Evolutionary conservation across 257 asterid species (phyloP), one percentile per base, ranked within the genome.

Genomic region (Sherardia arvensis): DNA sequence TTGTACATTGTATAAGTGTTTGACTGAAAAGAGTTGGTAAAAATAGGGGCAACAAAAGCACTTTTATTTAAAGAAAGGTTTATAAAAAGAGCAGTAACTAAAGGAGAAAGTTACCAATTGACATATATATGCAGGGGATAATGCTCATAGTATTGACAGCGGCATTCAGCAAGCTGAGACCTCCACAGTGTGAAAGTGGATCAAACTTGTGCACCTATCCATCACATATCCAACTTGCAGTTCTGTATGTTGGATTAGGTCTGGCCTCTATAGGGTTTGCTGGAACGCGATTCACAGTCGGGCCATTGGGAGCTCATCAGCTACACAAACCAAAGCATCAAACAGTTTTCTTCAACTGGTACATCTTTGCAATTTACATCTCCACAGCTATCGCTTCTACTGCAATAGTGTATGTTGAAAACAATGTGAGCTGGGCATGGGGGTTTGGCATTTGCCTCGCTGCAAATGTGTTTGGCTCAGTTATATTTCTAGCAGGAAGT

Each of bases 261-360:
- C 66, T 78, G 14, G 77, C 72, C 30, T 67, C 74, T 15, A 7
- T 74, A 17, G 82, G 82, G 9, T 14, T 73, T 17, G 79, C 69
- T 1, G 82, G 82, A 12, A 67, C 77, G 18, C 77, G 79, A 25
- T 78, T 53, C 71, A 78, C 79, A 0, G 45, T 74, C 18, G 74
- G 68, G 26, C 49, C 82, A 45, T 43, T 78, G 77, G 82, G 82
- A 33, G 82, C 79, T 21, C 51, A 71, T 36, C 82, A 78, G 49
- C 36, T 78, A 2, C 65, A 67, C 49, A 51, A 67, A 17, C 77
- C 77, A 7, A 74, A 71, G 43, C 79, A 74, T 27, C 77, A 74
- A 53, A 34, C 17, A 12, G 49, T 58, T 1, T 78, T 70, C 70
- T 67, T 78, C 65, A 20, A 78, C 28, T 78, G 82, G 82, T 74